Conservation (phyloP, 192 early-diverging fungal genomes). For the Coemansia sp. region DNA sequence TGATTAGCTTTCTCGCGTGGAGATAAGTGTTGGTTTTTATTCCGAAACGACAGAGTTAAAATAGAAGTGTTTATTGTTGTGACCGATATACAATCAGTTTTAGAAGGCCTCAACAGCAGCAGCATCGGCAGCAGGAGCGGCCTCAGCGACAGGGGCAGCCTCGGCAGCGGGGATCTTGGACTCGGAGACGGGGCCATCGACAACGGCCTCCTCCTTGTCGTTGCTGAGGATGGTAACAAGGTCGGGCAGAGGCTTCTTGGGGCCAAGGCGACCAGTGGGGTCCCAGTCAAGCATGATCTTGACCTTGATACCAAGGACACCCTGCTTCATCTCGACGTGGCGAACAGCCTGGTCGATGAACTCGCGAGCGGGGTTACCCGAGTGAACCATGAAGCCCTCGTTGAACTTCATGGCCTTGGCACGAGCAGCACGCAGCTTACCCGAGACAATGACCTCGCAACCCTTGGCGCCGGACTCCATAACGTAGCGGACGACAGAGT, state of each 20-base stretch:
- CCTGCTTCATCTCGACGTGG: constrained; percentile 97
- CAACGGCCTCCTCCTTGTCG: constrained; percentile 79
- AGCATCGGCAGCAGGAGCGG: constrained; percentile 31
- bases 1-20: background rate
- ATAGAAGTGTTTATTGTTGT: constrained; percentile 8
- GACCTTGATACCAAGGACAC: constrained; percentile 99
- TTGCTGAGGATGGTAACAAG: constrained; percentile 83
- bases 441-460: constrained; percentile 98
- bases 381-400: constrained; percentile 99
- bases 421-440: constrained; percentile 99
- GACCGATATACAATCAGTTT: constrained; percentile 30
- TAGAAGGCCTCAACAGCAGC: constrained; percentile 47
- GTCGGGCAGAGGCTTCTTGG: constrained; percentile 95
- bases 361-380: constrained; percentile 95
- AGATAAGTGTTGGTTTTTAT: constrained; percentile 1
- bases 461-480: constrained; percentile 99
- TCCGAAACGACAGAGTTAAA: constrained; percentile 10
- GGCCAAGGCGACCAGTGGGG: constrained; percentile 88
- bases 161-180: constrained; percentile 42
- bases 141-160: constrained; percentile 27
- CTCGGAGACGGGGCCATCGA: constrained; percentile 69
- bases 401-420: constrained; percentile 99
- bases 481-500: constrained; percentile 97
- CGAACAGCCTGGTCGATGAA: constrained; percentile 95
- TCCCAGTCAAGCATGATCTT: constrained; percentile 99